Evolutionary conservation across 2,329 filamentous ascomycete species (phyloP), one percentile per base, ranked within the genome.

Genomic region (Fusarium sp.): DNA sequence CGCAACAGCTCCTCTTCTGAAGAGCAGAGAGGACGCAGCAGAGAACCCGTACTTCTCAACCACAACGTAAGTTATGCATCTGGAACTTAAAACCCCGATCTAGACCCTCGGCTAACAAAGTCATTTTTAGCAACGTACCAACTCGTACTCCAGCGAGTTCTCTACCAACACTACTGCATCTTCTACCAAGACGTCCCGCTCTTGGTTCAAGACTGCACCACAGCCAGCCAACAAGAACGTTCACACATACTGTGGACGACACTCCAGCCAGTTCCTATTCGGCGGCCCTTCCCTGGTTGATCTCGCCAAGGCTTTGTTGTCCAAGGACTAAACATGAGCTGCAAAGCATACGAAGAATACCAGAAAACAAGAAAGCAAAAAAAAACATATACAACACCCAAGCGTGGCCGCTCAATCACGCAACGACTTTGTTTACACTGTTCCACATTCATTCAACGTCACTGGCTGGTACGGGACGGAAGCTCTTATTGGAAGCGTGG

Each of bases 241-340:
- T 41, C 81, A 86, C 75, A 86, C 84, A 35, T 83, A 84, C 59
- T 87, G 85, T 63, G 85, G 85, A 15, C 80, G 85, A 15, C 85
- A 87, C 74, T 83, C 83, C 39, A 81, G 86, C 67, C 83, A 87
- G 69, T 85, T 81, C 60, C 76, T 87, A 15, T 84, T 87, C 62
- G 78, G 83, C 33, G 84, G 84, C 2, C 81, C 81, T 41, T 84
- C 81, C 3, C 71, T 84, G 22, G 74, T 78, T 9, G 81, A 82
- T 44, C 73, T 84, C 33, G 81, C 81, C 66, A 79, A 80, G 45
- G 75, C 79, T 17, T 70, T 84, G 46, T 79, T 80, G 41, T 79
- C 77, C 71, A 75, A 75, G 63, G 72, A 75, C 53, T 74, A 73
- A 33, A 53, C 56, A 72, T 48, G 52, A 19, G 50, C 43, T 51